Evolutionary conservation across 371 early-diverging fungal species (phyloP).

Genomic region (Funneliformis caledonium): DNA sequence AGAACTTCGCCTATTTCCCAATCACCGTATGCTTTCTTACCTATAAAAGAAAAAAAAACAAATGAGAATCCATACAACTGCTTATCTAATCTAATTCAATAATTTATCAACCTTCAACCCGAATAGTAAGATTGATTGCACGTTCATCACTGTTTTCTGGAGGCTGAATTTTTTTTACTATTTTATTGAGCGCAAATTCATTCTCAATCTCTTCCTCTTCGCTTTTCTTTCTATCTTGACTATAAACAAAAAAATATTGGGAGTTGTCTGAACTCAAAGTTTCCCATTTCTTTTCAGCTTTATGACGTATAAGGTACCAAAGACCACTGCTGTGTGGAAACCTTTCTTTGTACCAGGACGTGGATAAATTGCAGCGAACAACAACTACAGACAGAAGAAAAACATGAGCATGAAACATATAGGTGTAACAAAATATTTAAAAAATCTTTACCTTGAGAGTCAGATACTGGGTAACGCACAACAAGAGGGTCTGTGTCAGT

Average conservation of each 20-base stretch:
- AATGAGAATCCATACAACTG: slow-evolving; percentile 1
- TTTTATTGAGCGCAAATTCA: background rate
- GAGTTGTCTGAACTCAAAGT: background rate
- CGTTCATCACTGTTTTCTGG: background rate
- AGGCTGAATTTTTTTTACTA: background rate
- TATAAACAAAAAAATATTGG: background rate
- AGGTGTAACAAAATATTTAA: background rate
- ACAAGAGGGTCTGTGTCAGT: slow-evolving; percentile 12
- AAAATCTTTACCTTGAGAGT: background rate
- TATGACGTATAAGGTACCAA: background rate
- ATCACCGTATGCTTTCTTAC: slow-evolving; percentile 22
- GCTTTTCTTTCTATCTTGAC: background rate
- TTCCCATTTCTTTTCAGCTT: background rate
- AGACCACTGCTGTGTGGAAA: slow-evolving; percentile 15
- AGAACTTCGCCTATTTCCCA: slow-evolving; percentile 11
- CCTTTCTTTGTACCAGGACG: background rate
- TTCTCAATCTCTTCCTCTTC: background rate
- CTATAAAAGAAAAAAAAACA: background rate
- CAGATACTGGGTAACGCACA: slow-evolving; percentile 34
- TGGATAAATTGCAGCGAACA: background rate
- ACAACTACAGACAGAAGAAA: background rate
- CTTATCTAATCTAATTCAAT: background rate
- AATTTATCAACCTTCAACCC: slow-evolving; percentile 5
- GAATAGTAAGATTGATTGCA: slow-evolving; percentile 15
- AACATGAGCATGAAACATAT: background rate